These are phyloP conservation scores for Mortierella sp. DNA, from an alignment of 371 early-diverging fungal species.

Conservation along the genomic window DNA sequence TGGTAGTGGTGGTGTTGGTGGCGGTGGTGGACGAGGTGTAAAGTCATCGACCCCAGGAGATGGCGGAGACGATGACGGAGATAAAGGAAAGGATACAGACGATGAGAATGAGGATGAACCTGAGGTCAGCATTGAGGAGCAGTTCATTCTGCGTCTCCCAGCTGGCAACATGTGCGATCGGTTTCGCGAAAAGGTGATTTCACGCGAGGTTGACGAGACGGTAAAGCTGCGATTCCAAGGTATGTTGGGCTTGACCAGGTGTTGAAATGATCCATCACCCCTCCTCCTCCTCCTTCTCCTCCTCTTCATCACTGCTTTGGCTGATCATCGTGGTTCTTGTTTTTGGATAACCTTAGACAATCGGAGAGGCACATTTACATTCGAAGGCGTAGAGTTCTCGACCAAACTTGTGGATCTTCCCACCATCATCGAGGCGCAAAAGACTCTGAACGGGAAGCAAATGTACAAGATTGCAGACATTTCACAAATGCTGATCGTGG, in stretches of 20 bases:
- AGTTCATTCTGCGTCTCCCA: slow-evolving; percentile 84
- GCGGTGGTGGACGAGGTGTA: slow-evolving; percentile 11
- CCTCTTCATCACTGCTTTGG: too few relatives aligned
- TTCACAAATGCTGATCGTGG: slow-evolving; percentile 74
- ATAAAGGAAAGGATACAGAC: slow-evolving; percentile 31
- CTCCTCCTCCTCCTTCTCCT: too few relatives aligned
- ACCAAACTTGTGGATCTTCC: slow-evolving; percentile 93
- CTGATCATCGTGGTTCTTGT: background rate
- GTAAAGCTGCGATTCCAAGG: slow-evolving; percentile 73
- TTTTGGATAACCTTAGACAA: slow-evolving; percentile 61
- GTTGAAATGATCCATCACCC: too few relatives aligned
- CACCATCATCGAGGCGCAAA: slow-evolving; percentile 96
- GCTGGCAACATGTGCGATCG: slow-evolving; percentile 68
- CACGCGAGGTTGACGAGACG: slow-evolving; percentile 76
- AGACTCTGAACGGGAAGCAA: slow-evolving; percentile 95
- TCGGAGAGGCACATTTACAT: slow-evolving; percentile 75
- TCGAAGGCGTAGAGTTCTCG: slow-evolving; percentile 67
- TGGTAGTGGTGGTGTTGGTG: slow-evolving; percentile 16
- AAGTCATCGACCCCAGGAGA: slow-evolving; percentile 11
- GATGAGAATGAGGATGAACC: slow-evolving; percentile 72
- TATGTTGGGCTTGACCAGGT: slow-evolving; percentile 18
- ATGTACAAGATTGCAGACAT: slow-evolving; percentile 98
- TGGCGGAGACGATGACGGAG: slow-evolving; percentile 4
- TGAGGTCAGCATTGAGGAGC: slow-evolving; percentile 76
- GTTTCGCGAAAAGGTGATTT: slow-evolving; percentile 74